Evolutionary conservation across 2,329 filamentous ascomycete genomes (phyloP), one percentile per base, ranked within the genome.

Genomic region (Alternaria postmessia): DNA sequence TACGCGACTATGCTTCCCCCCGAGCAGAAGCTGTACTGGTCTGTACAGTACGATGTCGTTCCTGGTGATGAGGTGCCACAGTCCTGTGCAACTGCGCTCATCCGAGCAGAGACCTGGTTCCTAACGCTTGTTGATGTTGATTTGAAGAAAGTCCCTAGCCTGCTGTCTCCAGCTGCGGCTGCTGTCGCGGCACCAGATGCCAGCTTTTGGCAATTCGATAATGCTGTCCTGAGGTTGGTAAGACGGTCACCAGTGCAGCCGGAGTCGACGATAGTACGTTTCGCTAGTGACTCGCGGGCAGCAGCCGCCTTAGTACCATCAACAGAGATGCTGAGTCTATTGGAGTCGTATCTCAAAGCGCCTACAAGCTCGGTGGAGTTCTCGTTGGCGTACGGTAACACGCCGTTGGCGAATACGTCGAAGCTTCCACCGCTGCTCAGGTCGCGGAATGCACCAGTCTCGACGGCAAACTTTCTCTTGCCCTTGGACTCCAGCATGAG

Each of bases 71-170:
- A n/a, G 16, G 28, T 47, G 7, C 11, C 26, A 18, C 44, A 47
- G 11, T 47, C 44, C 11, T 20, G n/a, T 30, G 44, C 44, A 28
- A 47, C n/a, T 47, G 26, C 26, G 26, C 24, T 30, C 26, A 30
- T 30, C 5, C 44, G 26, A 30, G n/a, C 26, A 16, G 44, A 47
- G 18, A 47, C 26, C 44, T 14, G 26, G 18, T 16, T 11, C 20
- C 26, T 47, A n/a, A 30, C 18, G 12, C 26, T 30, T 47, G 6
- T 4, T 32, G 44, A 30, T 32, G 9, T 7, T 7, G 44, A 32
- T n/a, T 88, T 89, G 83, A 90, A 91, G 81, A 88, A 90, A 70
- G 88, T 86, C 36, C 75, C 76, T 67, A 89, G 87, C 66, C 79
- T 75, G 0, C 81, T 85, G 26, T 32, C 26, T 1, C 80, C 73